Conservation (phyloP, 2,329 filamentous ascomycete species). For the Lecanicillium sp. region DNA sequence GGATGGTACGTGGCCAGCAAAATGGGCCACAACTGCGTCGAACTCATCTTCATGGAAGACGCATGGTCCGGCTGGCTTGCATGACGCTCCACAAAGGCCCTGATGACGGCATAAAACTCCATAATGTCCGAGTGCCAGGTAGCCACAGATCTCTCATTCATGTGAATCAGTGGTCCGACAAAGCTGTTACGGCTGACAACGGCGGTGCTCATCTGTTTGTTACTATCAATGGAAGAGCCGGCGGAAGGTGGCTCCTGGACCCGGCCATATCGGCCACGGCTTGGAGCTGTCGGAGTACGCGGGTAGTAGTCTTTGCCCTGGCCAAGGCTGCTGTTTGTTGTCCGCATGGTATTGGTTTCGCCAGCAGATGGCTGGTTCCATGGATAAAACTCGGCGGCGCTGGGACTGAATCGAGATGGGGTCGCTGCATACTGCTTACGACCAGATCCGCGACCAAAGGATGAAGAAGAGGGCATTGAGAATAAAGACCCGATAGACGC, state of each 20-base stretch:
- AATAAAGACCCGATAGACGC: background rate
- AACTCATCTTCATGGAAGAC: slow-evolving; percentile 18
- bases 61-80: slow-evolving; percentile 23
- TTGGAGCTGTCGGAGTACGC: slow-evolving; percentile 19
- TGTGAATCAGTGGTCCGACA: slow-evolving; percentile 22
- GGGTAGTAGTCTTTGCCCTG: slow-evolving; percentile 19
- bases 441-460: slow-evolving; percentile 7
- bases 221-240: slow-evolving; percentile 2
- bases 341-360: slow-evolving; percentile 11
- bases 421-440: slow-evolving; percentile 5
- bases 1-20: slow-evolving; percentile 28
- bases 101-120: slow-evolving; percentile 27
- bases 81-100: slow-evolving; percentile 26
- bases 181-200: slow-evolving; percentile 13
- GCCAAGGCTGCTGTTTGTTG: slow-evolving; percentile 14
- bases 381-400: slow-evolving; percentile 24
- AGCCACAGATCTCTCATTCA: slow-evolving; percentile 24
- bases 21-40: slow-evolving; percentile 26
- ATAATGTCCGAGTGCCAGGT: slow-evolving; percentile 28
- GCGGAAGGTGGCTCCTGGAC: slow-evolving; percentile 15
- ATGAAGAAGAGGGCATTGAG: slow-evolving; percentile 13
- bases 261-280: slow-evolving; percentile 20
- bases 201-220: slow-evolving; percentile 2
- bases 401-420: slow-evolving; percentile 20
- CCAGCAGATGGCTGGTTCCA: slow-evolving; percentile 16